Base-by-base conservation (phyloP, 2,329 filamentous ascomycete genomes). In the Pyrenochaeta sp. region DNA sequence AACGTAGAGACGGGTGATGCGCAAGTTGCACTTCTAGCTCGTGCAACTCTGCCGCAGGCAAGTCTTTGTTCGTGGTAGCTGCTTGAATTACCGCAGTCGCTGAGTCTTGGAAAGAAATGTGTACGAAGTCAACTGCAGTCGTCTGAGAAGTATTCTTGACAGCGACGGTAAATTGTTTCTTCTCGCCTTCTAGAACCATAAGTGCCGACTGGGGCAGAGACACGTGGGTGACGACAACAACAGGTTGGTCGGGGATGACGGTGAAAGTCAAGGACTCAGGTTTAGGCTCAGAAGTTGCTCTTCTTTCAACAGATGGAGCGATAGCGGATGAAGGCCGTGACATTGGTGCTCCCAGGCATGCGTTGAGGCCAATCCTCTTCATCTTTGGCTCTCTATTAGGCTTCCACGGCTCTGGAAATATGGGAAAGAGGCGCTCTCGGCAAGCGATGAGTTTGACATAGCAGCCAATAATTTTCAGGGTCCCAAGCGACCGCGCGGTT, bases 161-260 rank as follows among this genome's bases (percentile, higher is more conserved):
- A 0, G 90, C 93, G 14, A 97, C 83, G 0, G 85, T 88, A 69
- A 98, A 96, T 0, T 81, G 80, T 63, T 87, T 88, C 18, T 84
- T 85, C 75, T 99, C 94, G 37, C 95, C 95, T 77, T 98, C 94
- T 5, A 99, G 81, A 10, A 99, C 84, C 92, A 97, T 97, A 31
- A 97, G 80, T 9, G 92, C 90, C 18, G 90, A 91, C 68, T 97
- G 93, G 0, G 90, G 86, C 1, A 97, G 82, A 11, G 89, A 91
- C 3, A 89, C 90, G 7, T 88, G 88, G 67, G 90, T 89, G 17
- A 97, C 83, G 2, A 87, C 79, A 3, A 98, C 79, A 3, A 91
- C 78, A 5, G 95, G 95, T 71, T 97, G 92, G 39, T 87, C 81
- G 2, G 87, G 83, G 51, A 97, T 92, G 20, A 96, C 91, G 46